Conservation (phyloP, 352 stramenopile species). For the Phytophthora crassamura region DNA sequence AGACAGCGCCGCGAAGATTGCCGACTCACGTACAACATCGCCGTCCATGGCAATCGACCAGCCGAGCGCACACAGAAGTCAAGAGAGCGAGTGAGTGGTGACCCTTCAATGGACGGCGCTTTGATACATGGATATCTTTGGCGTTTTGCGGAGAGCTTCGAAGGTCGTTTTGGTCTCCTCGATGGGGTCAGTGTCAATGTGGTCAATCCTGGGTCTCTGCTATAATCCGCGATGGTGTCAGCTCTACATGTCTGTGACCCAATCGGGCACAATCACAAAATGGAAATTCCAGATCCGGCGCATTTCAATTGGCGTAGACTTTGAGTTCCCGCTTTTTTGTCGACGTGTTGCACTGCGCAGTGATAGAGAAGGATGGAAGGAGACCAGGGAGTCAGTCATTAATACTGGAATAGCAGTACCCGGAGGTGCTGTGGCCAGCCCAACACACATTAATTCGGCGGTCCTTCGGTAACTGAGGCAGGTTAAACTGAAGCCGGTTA, state of each 20-base stretch:
- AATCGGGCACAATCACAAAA: constrained; percentile 94
- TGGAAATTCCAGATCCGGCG: no score
- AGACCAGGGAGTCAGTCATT: no score
- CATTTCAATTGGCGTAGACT: no score
- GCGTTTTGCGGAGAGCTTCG: constrained; percentile 92
- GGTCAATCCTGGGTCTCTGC: constrained; percentile 96
- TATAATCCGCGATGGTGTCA: constrained; percentile 97
- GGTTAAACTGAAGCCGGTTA: no score
- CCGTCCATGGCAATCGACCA: constrained; percentile 25
- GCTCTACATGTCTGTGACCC: constrained; percentile 94
- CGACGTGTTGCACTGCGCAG: no score
- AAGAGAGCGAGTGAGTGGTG: constrained; percentile 26
- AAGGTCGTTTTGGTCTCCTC: constrained; percentile 97
- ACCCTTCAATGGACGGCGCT: constrained; percentile 36
- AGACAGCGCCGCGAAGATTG: constrained; percentile 52
- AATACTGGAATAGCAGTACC: no score
- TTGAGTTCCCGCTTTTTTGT: no score
- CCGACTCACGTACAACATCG: constrained; percentile 50
- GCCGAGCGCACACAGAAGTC: constrained; percentile 1
- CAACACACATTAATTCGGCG: no score
- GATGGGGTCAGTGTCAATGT: neutral
- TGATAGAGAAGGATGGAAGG: no score
- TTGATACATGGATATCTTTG: constrained; percentile 37
- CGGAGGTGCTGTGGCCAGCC: no score
- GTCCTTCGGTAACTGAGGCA: no score